These are phyloP conservation scores for Xylaria digitata DNA, from an alignment of 2,329 filamentous ascomycete species.

Conservation along the genomic window DNA sequence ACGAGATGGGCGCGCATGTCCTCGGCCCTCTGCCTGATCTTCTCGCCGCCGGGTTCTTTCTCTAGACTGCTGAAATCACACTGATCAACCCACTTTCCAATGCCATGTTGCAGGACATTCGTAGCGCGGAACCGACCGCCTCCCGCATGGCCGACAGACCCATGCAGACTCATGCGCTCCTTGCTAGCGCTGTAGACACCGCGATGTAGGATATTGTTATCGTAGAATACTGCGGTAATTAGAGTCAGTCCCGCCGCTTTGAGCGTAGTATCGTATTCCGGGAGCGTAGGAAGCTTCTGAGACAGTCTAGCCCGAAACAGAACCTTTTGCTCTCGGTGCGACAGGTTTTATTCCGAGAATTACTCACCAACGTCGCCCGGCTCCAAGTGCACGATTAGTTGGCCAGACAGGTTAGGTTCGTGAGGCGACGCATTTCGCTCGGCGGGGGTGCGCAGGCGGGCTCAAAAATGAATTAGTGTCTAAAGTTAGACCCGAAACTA, in stretches of 20 bases:
- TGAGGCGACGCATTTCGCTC: conserved; percentile 77
- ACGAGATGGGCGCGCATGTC: conserved; percentile 73
- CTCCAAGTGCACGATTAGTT: conserved; percentile 73
- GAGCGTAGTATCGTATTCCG: not conserved
- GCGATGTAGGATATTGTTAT: conserved; percentile 87
- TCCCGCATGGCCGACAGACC: conserved; percentile 72
- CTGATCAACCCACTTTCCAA: conserved; percentile 72
- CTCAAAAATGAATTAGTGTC: conserved; percentile 26
- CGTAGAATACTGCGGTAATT: conserved; percentile 73
- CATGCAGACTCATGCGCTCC: conserved; percentile 78
- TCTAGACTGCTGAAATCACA: conserved; percentile 63
- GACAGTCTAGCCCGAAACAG: too few species aligned
- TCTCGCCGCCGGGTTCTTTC: conserved; percentile 52
- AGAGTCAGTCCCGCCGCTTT: not conserved
- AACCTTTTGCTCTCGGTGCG: too few species aligned
- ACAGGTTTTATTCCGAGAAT: too few species aligned
- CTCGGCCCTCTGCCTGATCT: conserved; percentile 63
- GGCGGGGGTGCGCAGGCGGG: conserved; percentile 72
- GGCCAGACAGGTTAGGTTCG: conserved; percentile 69
- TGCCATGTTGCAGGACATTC: conserved; percentile 80
- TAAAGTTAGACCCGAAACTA: too few species aligned
- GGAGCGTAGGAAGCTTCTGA: too few species aligned
- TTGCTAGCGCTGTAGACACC: conserved; percentile 70
- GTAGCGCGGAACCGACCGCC: conserved; percentile 69
- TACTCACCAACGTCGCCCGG: conserved; percentile 74